A percentile compares a stretch with the other conserved stretches of the same genome.
Conservation (phyloP, 495 filamentous ascomycete genomes). For the Lichina pygmaea region DNA sequence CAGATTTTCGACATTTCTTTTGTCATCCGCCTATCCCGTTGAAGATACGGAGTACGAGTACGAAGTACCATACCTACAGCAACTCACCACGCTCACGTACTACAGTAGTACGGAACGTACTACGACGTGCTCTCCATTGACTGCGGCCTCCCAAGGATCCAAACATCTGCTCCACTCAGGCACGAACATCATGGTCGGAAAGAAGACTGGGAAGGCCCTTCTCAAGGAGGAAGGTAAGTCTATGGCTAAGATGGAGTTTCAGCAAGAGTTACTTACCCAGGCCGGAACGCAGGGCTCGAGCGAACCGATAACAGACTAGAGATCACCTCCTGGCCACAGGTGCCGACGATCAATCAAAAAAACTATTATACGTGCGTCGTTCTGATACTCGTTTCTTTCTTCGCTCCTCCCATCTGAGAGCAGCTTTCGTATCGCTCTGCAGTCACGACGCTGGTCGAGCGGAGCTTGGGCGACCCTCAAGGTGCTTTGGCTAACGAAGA, state of each 20-base stretch:
- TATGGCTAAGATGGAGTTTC: background rate
- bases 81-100: too few relatives aligned
- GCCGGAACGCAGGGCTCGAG: slow-evolving; percentile 38
- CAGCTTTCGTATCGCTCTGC: background rate
- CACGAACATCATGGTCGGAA: slow-evolving; percentile 24
- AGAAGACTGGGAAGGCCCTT: slow-evolving; percentile 35
- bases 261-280: background rate
- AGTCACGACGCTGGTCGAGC: background rate
- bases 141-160: too few relatives aligned
- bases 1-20: too few relatives aligned
- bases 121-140: too few relatives aligned
- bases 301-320: slow-evolving; percentile 95
- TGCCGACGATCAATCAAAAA: slow-evolving; percentile 89
- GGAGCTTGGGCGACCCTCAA: background rate
- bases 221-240: slow-evolving; percentile 30
- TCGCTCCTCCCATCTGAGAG: background rate
- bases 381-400: slow-evolving; percentile 1
- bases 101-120: too few relatives aligned
- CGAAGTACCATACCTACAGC: too few relatives aligned
- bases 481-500: too few relatives aligned
- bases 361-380: slow-evolving; percentile 88
- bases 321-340: slow-evolving; percentile 75
- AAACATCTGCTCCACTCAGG: too few relatives aligned
- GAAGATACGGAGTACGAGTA: too few relatives aligned
- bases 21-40: too few relatives aligned